Evolutionary conservation across 2,329 filamentous ascomycete species (phyloP).

Genomic region (Fusarium solani-melongenae): DNA sequence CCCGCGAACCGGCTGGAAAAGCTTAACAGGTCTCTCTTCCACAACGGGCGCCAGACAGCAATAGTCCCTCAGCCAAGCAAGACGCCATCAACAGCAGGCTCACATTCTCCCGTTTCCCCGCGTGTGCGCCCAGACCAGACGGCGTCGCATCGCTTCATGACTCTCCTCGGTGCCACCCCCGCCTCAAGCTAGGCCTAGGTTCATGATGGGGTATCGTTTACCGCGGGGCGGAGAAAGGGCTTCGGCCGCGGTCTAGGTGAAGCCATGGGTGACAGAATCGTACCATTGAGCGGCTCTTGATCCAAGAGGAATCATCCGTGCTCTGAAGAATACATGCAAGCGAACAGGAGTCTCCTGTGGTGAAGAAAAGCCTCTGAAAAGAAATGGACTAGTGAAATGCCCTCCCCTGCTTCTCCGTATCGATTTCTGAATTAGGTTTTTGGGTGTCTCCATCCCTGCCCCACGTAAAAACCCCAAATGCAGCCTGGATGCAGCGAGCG

Average conservation of each 20-base stretch:
- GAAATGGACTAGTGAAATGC: constrained; percentile 15
- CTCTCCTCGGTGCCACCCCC: constrained; percentile 27
- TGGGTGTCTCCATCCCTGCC: constrained; percentile 8
- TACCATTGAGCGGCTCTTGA: not conserved
- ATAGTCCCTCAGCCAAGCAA: not conserved
- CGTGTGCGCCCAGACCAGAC: not conserved
- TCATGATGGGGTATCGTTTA: constrained; percentile 24
- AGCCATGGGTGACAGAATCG: not conserved
- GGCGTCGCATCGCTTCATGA: constrained; percentile 18
- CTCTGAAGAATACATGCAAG: not conserved
- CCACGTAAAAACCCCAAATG: constrained; percentile 26
- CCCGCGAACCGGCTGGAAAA: not conserved
- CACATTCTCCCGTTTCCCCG: not conserved
- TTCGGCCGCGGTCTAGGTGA: not conserved
- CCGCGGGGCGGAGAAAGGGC: constrained; percentile 5
- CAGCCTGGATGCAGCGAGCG: not conserved
- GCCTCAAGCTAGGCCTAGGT: constrained; percentile 19
- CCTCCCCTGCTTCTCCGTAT: constrained; percentile 14
- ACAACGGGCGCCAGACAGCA: not conserved
- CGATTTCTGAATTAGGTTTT: constrained; percentile 13
- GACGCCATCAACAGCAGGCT: not conserved
- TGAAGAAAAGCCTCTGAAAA: not conserved
- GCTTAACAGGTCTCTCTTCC: not conserved
- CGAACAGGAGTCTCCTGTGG: not conserved
- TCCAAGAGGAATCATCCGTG: not conserved